phyloP scores from a whole-genome alignment of 2,329 filamentous ascomycete species.

The Nannizzia gypsea region DNA sequence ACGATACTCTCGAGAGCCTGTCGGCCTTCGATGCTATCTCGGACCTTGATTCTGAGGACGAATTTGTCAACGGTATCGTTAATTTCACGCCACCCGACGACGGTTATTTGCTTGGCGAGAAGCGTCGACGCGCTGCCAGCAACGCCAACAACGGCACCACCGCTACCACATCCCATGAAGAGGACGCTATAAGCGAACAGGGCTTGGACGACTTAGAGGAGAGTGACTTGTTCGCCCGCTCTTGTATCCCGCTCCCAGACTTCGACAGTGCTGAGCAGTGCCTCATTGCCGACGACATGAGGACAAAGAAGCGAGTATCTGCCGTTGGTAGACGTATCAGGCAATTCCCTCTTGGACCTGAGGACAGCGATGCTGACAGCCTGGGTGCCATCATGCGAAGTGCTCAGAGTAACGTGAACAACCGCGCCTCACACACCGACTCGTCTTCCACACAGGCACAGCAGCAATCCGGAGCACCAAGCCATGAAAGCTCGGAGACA shows the following conservation, averaged over 20 bases:
- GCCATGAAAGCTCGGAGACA: constrained; percentile 36
- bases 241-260: constrained; percentile 50
- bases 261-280: constrained; percentile 30
- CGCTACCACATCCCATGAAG: constrained; percentile 48
- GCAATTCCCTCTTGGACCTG: constrained; percentile 15
- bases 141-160: constrained; percentile 49
- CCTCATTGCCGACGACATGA: constrained; percentile 43
- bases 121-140: constrained; percentile 62
- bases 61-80: constrained; percentile 63
- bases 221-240: constrained; percentile 48
- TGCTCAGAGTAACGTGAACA: constrained; percentile 22
- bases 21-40: constrained; percentile 75
- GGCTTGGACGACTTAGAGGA: constrained; percentile 68
- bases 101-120: constrained; percentile 49
- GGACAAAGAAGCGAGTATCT: constrained; percentile 37
- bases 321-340: constrained; percentile 29
- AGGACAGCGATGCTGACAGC: constrained; percentile 23
- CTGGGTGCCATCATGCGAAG: constrained; percentile 20
- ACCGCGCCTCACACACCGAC: constrained; percentile 34
- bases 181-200: constrained; percentile 63
- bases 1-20: constrained; percentile 47
- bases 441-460: constrained; percentile 22
- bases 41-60: constrained; percentile 83
- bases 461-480: constrained; percentile 31
- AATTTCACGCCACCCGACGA: constrained; percentile 52